Evolutionary conservation across 1,284 basidiomycete genomes (phyloP), one percentile per base, ranked within the genome.

Genomic region (Neotropicomus parvogracilis): DNA sequence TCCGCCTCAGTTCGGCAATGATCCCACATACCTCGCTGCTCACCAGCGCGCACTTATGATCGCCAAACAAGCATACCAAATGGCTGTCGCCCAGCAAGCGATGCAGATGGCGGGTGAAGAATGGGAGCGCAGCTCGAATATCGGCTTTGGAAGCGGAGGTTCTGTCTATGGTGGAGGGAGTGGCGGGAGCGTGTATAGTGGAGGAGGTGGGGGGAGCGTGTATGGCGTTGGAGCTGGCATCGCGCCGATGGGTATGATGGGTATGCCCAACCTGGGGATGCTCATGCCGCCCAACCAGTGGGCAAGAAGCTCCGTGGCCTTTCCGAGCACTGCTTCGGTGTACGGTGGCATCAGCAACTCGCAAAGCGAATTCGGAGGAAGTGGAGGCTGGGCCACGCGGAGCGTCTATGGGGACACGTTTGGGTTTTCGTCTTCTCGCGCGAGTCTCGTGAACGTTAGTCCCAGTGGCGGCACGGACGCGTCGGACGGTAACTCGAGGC

Each of bases 61-160:
- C 43, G 88, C 88, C 43, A 91, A 91, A 64, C 89, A 91, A 62
- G 81, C 88, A 3, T 91, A 89, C 61, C 88, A 91, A 66, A 80
- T 84, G 72, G 84, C 88, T 10, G 85, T 90, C 40, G 88, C 88
- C 6, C 88, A 89, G 63, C 88, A 91, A 57, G 89, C 89, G 11
- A 85, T 91, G 78, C 83, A 80, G 2, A 79, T 80, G 12, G 88
- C 88, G 12, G 86, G 78, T 20, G 89, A 91, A 44, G 87, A 91
- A 60, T 91, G 89, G 89, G 89, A 91, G 61, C 80, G 88, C 34
- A 77, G 80, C 10, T 88, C 86, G 43, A 78, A 70, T 37, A 56
- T 75, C 26, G 75, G 77, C 16, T 74, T 70, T 53, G 54, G 54
- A 17, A 55, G 57, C 8, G 64, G 62, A 38, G 71, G 68, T 3